Base-by-base conservation (phyloP, 106 monocot species). In the Amphibolis antarctica region DNA sequence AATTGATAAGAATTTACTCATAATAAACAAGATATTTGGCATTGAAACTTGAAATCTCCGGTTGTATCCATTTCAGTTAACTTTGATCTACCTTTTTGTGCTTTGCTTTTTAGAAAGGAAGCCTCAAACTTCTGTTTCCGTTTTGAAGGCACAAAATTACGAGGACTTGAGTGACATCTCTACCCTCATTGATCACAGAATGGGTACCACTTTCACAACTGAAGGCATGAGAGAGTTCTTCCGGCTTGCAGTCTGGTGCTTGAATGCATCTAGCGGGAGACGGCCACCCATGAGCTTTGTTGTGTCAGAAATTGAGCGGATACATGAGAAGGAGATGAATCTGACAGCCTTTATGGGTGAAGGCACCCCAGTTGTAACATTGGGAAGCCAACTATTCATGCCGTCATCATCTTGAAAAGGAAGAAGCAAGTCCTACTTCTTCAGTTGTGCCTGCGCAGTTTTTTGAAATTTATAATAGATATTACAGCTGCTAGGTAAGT, bases 371-470 rank as follows among this genome's bases (percentile, higher is more conserved):
- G 85, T 71, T 36, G 85, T 93, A 28, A 83, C 78, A 48, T 80
- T 85, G 55, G 93, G 88, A 63, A 93, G 93, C 76, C 88, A 93
- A 54, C 63, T 93, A 23, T 93, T 93, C 51, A 83, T 63, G 9
- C 42, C 60, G n/a, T 60, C 58, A 1, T 61, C 53, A 53, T 20
- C 56, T 4, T 12, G 18, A 43, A 63, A 11, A 63, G 46, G 13
- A 24, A 46, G 46, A 46, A 46, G 31, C 26, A 12, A 18, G 26
- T 15, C 22, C 17, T 61, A 21, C 36, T 42, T 61, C 42, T 42
- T 21, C 15, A 44, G 27, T 44, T 43, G 3, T 36, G 27, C 14
- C 21, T 61, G 60, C 43, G 60, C 60, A 42, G 60, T 61, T 22
- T 61, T 61, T 61, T 61, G 19, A 19, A 18, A 23, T 44, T 7